A percentile compares a stretch with the other conserved stretches of the same genome.
These are phyloP conservation scores for Mycena latifolia DNA, from an alignment of 768 basidiomycete genomes.

Conservation along the genomic window DNA sequence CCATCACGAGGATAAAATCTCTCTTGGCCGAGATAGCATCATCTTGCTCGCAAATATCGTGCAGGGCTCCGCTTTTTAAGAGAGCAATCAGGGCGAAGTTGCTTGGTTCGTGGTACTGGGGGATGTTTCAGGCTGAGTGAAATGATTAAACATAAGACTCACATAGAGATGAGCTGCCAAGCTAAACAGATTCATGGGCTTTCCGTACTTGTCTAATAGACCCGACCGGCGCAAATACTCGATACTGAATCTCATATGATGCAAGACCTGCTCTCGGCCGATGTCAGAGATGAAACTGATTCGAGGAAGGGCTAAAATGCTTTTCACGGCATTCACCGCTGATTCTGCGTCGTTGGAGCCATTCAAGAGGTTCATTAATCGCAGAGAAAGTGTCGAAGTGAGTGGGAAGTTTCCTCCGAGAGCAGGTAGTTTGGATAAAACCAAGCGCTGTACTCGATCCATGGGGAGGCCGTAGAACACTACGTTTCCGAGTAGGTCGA, in stretches of 20 bases:
- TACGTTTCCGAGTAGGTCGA: slow-evolving; percentile 76
- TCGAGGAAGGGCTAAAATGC: slow-evolving; percentile 68
- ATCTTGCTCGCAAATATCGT: slow-evolving; percentile 62
- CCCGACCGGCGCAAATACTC: slow-evolving; percentile 74
- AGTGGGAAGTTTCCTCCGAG: slow-evolving; percentile 75
- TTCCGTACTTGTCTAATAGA: slow-evolving; percentile 65
- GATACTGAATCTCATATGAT: slow-evolving; percentile 77
- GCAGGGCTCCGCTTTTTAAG: slow-evolving; percentile 68
- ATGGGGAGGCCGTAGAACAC: slow-evolving; percentile 78
- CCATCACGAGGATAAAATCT: slow-evolving; percentile 67
- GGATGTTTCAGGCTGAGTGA: background rate
- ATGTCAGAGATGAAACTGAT: slow-evolving; percentile 68
- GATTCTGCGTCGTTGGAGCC: slow-evolving; percentile 66
- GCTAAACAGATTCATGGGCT: slow-evolving; percentile 68
- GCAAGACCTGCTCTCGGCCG: slow-evolving; percentile 68
- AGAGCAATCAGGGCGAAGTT: slow-evolving; percentile 75
- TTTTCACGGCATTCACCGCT: slow-evolving; percentile 63
- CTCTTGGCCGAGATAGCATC: slow-evolving; percentile 56
- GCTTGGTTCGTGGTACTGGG: slow-evolving; percentile 72
- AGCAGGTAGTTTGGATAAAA: slow-evolving; percentile 72
- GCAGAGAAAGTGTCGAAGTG: slow-evolving; percentile 73
- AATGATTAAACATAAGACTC: slow-evolving; percentile 26
- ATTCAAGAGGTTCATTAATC: slow-evolving; percentile 74
- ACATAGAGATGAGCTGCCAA: slow-evolving; percentile 67
- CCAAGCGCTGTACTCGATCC: slow-evolving; percentile 72